Evolutionary conservation across 352 stramenopile species (phyloP), one percentile per base, ranked within the genome.

Genomic region (Globisporangium cylindrosporum): DNA sequence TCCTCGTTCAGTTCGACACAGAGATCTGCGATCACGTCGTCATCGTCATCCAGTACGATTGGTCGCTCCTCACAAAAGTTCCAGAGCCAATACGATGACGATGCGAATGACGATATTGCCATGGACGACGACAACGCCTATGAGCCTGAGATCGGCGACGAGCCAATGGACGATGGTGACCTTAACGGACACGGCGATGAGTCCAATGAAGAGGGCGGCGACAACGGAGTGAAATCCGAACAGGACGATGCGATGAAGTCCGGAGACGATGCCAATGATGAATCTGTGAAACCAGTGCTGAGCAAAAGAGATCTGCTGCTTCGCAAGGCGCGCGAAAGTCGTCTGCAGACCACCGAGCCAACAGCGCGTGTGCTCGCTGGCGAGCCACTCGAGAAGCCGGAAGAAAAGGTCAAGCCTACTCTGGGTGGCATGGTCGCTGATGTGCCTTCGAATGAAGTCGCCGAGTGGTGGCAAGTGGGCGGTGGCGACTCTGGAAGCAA

Each of bases 381-480:
- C 3, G 60, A 62, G 24, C 70, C 74, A 6, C 55, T 87, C 0
- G 73, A 82, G 20, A 62, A 77, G 15, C 56, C 76, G 25, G 53
- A 70, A 6, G 54, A 64, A 15, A 70, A 71, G 10, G 36, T 29
- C 6, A 29, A 59, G 48, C 49, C 38, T 2, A n/a, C 34, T 29
- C 12, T n/a, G 7, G n/a, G 55, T 27, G 60, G 70, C 3, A 34
- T 59, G 1, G 62, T 84, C 56, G 72, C 65, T 2, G 75, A 89
- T 12, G 86, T 95, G 32, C 88, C 88, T 4, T 95, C 88, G 29
- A 95, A 95, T 70, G 84, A 95, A 86, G 88, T 95, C 1, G 77
- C 81, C 5, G 88, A 95, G 67, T 95, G 88, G 88, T 95, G 88
- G 88, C 67, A 90, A 27, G 81, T 82, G 32, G 77, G 76, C n/a